phyloP scores from a whole-genome alignment of 441 rosid species.

The Bocquillonia castaneifolia region DNA sequence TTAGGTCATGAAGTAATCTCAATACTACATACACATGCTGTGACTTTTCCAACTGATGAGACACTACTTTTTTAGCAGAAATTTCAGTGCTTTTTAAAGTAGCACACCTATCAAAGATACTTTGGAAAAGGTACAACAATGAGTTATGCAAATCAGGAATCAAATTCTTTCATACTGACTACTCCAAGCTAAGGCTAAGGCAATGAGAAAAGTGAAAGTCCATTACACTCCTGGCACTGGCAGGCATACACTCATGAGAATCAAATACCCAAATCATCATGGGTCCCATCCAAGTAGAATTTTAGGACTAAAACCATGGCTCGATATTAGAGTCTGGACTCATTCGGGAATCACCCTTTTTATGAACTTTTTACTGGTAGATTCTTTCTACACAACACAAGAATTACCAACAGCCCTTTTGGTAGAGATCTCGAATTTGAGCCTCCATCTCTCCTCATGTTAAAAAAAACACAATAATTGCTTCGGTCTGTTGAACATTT shows the following conservation, averaged over 20 bases:
- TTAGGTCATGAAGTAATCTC: slow-evolving; percentile 3
- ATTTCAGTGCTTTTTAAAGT: slow-evolving; percentile 22
- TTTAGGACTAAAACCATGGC: slow-evolving; percentile 10
- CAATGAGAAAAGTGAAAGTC: slow-evolving; percentile 9
- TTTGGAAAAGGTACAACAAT: slow-evolving; percentile 27
- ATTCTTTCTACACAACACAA: slow-evolving; percentile 15
- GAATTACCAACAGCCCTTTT: too few relatives aligned
- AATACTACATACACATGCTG: slow-evolving; percentile 18
- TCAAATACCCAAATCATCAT: slow-evolving; percentile 16
- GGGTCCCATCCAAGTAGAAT: slow-evolving; percentile 19
- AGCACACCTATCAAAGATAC: slow-evolving; percentile 33
- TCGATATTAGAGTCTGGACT: slow-evolving; percentile 1
- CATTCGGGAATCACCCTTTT: slow-evolving; percentile 18
- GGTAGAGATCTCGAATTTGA: too few relatives aligned
- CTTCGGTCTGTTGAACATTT: too few relatives aligned
- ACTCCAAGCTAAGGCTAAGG: slow-evolving; percentile 13
- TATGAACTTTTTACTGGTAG: slow-evolving; percentile 21
- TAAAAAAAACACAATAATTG: too few relatives aligned
- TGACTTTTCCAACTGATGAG: slow-evolving; percentile 8
- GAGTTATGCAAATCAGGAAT: slow-evolving; percentile 20
- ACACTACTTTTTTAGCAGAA: slow-evolving; percentile 20
- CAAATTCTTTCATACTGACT: slow-evolving; percentile 29
- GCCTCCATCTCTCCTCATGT: too few relatives aligned
- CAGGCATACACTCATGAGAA: slow-evolving; percentile 7
- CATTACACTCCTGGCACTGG: not conserved